Base-by-base conservation (phyloP, 306 rosid species). In the Lathyrus oleraceus region DNA sequence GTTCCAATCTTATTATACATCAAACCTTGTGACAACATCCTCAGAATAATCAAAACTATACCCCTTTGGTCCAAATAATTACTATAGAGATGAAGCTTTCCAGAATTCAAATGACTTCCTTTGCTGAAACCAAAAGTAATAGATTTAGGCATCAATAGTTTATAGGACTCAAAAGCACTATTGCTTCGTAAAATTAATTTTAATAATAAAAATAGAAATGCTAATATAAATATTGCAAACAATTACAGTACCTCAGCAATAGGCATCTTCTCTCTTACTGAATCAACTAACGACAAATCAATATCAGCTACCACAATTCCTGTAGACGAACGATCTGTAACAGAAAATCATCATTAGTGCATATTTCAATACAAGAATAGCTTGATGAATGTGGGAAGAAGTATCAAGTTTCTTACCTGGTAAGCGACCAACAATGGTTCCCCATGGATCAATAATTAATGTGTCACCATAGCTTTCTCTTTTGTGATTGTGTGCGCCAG, bases 371-470 rank as follows among this genome's bases (percentile, higher is more conserved):
- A 54, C 6, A 30, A 6, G 11, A 5, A 5, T 23, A 23, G 17
- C 8, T 27, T 28, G 65, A 51, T 19, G 47, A 6, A 53, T 45
- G 28, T 4, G 59, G 42, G 44, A 64, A 23, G 44, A 64, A 23
- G 54, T 65, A 17, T 71, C 47, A 36, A 45, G 64, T 83, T 70
- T 61, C 82, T 88, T 65, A 94, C 99, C 97, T 4, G 96, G 85
- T 35, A 87, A 81, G 70, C 85, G 86, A 59, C 96, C 88, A 73
- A 91, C 83, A 76, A 94, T 42, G 59, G 87, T 84, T 39, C 99
- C 96, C 99, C 99, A 91, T 14, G 97, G 99, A 78, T 94, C 97
- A 15, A 94, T 87, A 59, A 94, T 88, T 75, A 94, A 75, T 69
- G 99, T 72, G 66, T 91, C 95, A 8, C 97, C 99, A 9, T 88